Evolutionary conservation across 768 basidiomycete species (phyloP).

Genomic region (Paxillus rubicundulus): DNA sequence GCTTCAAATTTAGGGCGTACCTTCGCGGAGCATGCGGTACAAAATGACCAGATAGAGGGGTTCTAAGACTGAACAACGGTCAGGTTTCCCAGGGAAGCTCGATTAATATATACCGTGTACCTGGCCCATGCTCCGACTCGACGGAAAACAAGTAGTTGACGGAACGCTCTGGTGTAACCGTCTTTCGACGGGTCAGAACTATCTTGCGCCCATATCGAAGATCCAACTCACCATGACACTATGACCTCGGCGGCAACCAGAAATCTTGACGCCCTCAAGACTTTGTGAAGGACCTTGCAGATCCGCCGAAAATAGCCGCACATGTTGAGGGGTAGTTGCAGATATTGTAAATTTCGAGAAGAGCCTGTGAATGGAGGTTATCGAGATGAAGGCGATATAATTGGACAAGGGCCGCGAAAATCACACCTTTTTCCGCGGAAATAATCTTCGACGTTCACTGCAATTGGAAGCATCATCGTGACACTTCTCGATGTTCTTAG

Average conservation of each 20-base stretch:
- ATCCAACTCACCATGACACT: conserved; percentile 45
- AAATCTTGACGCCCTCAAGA: conserved; percentile 50
- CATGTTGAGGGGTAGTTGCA: conserved; percentile 70
- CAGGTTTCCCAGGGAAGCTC: conserved; percentile 5
- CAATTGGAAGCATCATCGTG: conserved; percentile 73
- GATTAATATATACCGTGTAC: conserved; percentile 33
- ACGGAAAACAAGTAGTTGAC: conserved; percentile 80
- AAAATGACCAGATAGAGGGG: conserved; percentile 60
- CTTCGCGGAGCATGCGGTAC: conserved; percentile 83
- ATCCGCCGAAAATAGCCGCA: conserved; percentile 67
- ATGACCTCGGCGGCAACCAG: conserved; percentile 45
- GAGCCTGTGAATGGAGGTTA: conserved; percentile 47
- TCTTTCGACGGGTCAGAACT: conserved; percentile 43
- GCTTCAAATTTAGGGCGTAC: conserved; percentile 36
- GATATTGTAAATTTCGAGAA: conserved; percentile 92
- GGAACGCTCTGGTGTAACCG: conserved; percentile 70
- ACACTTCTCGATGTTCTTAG: conserved; percentile 56
- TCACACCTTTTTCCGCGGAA: conserved; percentile 81
- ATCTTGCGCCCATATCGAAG: background rate
- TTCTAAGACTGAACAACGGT: conserved; percentile 51
- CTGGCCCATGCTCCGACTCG: conserved; percentile 59
- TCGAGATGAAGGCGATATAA: background rate
- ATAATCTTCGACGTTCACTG: conserved; percentile 95
- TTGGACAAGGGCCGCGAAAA: background rate
- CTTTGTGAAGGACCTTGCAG: conserved; percentile 47